Evolutionary conservation across 139 green algal genomes (phyloP), one percentile per base, ranked within the genome.

Genomic region (Dunaliella primolecta): DNA sequence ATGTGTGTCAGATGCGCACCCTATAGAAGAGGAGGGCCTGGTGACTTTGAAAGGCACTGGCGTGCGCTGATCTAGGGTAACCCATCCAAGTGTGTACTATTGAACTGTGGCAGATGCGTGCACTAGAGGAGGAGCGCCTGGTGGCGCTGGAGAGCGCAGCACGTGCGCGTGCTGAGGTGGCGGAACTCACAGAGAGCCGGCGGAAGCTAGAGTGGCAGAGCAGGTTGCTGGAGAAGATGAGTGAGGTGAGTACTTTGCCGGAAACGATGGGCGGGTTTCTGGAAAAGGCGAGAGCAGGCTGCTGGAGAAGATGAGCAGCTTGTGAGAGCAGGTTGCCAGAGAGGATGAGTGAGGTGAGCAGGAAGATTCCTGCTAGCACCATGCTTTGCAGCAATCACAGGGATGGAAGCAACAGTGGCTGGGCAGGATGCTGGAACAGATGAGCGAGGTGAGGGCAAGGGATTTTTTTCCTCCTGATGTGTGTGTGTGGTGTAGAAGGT

Each of bases 141-240:
- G 71, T 38, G n/a, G 91, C 91, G 29, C 56, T 93, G 37, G 88
- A 94, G n/a, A 84, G 83, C 15, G 91, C 91, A 24, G 89, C 91
- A 3, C 75, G 85, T 7, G 89, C 91, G 23, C 72, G 86, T 2
- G 80, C 82, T n/a, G 89, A 94, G 87, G 91, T 92, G 56, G 55
- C 81, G 55, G 84, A 90, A 85, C 85, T 94, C 37, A 83, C 87
- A 32, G 88, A 92, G 80, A 89, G 84, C 38, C 86, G 87, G 31
- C 70, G 84, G 29, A 90, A 90, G 85, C 88, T 94, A 82, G 85
- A 92, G 84, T 93, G 89, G 91, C 91, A 94, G 87, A 89, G 83
- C 72, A 89, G 90, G 85, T 87, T 94, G 86, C 83, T 94, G 80
- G 89, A 94, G 80, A 88, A 89, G 33, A 94, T 94, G 91, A 91